Evolutionary conservation across 1,284 basidiomycete species (phyloP), one percentile per base, ranked within the genome.

Genomic region (Ceratobasidium sp.): DNA sequence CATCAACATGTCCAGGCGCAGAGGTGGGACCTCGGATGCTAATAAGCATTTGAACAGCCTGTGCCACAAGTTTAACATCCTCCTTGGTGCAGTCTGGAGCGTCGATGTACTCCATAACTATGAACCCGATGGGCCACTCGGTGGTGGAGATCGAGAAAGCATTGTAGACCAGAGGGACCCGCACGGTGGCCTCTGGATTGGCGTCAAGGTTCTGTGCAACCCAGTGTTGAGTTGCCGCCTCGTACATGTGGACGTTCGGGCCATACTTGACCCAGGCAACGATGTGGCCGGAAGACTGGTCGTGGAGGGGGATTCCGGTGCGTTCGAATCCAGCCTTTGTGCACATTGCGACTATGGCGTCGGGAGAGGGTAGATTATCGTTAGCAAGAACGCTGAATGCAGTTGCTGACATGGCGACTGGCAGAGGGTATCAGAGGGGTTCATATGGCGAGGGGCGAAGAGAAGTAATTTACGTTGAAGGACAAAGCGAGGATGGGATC

Each of bases 1-100:
- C n/a, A n/a, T n/a, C n/a, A 27, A 77, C n/a, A n/a, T 76, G 78
- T 54, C 79, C 79, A 59, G 76, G 79, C 58, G 37, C 51, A 16
- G 59, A 19, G 43, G 11, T 75, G 11, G 79, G 79, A 54, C 75
- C 64, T 53, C 6, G 41, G 74, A 79, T 66, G 43, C 19, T 48
- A 31, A 76, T 76, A 34, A 79, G 79, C 41, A 37, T 9, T 73
- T 79, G 74, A 8, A 80, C 76, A 41, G 79, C 78, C 34, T 71
- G 22, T 16, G 66, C 54, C 9, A 61, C 66, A 31, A 71, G 53
- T 16, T 65, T 2, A 51, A 27, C 63, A 37, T 71, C 66, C 1
- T 22, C 37, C 24, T 6, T 9, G 75, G 43, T 34, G 43, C 75
- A 76, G 37, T 54, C 63, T 19, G 37, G 24, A 27, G 68, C 75